A percentile compares a stretch with the other conserved stretches of the same genome.
phyloP scores from a whole-genome alignment of 2,329 filamentous ascomycete genomes.

The Rutstroemia sp. region DNA sequence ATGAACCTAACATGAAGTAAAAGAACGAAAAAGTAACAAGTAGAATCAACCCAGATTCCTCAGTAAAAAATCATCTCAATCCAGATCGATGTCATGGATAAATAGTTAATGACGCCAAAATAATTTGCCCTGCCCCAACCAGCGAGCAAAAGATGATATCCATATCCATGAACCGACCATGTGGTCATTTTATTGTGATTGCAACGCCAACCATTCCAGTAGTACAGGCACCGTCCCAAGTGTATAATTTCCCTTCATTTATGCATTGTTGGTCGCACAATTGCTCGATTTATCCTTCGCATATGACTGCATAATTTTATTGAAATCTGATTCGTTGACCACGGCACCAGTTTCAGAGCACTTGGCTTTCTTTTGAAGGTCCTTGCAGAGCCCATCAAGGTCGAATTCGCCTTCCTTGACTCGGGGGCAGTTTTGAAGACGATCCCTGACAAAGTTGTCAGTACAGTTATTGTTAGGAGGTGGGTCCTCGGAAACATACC shows the following conservation, averaged over 20 bases:
- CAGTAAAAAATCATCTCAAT: too few species aligned
- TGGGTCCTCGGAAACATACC: conserved; percentile 51
- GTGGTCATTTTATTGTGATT: background rate
- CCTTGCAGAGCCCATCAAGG: conserved; percentile 84
- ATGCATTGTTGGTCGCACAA: background rate
- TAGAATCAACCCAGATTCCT: too few species aligned
- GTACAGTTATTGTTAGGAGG: background rate
- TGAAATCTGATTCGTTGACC: conserved; percentile 82
- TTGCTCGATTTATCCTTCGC: conserved; percentile 15
- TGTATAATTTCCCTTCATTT: background rate
- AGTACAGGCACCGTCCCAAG: background rate
- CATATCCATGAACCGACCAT: background rate
- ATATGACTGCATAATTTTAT: conserved; percentile 64
- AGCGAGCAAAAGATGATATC: background rate
- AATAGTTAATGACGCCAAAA: background rate
- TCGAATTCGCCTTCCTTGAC: conserved; percentile 90
- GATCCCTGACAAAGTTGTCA: conserved; percentile 59
- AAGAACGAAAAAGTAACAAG: too few species aligned
- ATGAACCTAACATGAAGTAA: too few species aligned
- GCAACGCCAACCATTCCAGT: background rate
- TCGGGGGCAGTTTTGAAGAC: conserved; percentile 76
- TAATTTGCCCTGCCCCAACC: background rate
- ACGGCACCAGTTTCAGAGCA: conserved; percentile 88
- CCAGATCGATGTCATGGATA: too few species aligned
- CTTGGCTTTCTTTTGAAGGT: conserved; percentile 91